Percentiles rank a stretch among this genome's conserved stretches.
Evolutionary conservation across 768 basidiomycete species (phyloP).

Genomic region (Chalciporus pseudorubinellus): DNA sequence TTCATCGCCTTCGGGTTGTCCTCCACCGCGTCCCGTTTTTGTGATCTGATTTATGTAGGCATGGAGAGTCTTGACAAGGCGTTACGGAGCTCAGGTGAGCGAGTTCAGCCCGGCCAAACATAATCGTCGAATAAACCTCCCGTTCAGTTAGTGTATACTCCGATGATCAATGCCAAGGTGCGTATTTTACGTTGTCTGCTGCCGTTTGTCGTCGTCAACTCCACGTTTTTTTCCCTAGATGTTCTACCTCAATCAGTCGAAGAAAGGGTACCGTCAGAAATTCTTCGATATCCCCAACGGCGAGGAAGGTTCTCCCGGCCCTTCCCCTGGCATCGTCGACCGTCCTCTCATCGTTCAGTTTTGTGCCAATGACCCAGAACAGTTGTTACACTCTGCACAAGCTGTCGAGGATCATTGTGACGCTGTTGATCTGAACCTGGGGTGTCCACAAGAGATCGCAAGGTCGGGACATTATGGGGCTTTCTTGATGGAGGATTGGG

Average conservation of each 20-base stretch:
- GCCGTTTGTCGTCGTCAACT: background rate
- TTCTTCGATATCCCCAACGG: constrained; percentile 66
- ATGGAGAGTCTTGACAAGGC: constrained; percentile 80
- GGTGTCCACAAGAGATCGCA: constrained; percentile 96
- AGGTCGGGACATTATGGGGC: constrained; percentile 82
- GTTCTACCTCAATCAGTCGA: constrained; percentile 42
- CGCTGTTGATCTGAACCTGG: constrained; percentile 91
- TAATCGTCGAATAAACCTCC: background rate
- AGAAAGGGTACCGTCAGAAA: constrained; percentile 51
- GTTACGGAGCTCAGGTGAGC: constrained; percentile 80
- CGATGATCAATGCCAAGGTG: constrained; percentile 97
- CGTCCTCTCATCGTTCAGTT: constrained; percentile 91
- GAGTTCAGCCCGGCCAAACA: background rate
- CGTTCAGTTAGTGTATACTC: constrained; percentile 81
- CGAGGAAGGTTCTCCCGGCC: constrained; percentile 74
- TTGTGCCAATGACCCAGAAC: constrained; percentile 84
- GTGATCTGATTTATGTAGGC: constrained; percentile 51
- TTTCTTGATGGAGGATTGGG: constrained; percentile 95
- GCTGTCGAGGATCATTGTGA: constrained; percentile 79
- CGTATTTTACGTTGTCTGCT: background rate
- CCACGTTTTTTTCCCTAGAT: constrained; percentile 48
- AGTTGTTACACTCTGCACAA: constrained; percentile 74
- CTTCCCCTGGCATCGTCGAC: constrained; percentile 42
- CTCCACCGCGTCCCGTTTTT: background rate
- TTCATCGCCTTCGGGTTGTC: background rate